A percentile compares a stretch with the other conserved stretches of the same genome.
Evolutionary conservation across 768 basidiomycete species (phyloP).

Genomic region (Rhizopogon vulgaris): DNA sequence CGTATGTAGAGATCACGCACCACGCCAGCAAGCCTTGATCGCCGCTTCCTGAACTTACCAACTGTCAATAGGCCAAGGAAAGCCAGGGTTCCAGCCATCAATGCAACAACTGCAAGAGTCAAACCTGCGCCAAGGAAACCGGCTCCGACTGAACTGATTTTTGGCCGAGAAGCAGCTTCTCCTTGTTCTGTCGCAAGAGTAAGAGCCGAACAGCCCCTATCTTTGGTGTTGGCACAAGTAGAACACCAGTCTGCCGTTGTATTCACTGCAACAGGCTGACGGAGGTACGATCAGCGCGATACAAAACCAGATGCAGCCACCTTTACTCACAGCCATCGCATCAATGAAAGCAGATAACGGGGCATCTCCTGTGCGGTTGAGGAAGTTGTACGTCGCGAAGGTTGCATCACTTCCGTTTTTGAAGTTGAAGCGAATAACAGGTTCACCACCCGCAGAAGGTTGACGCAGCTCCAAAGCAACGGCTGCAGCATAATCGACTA

Average conservation of each 20-base stretch:
- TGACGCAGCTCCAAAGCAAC: constrained; percentile 56
- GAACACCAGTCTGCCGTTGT: constrained; percentile 54
- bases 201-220: constrained; percentile 51
- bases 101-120: constrained; percentile 35
- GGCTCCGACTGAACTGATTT: constrained; percentile 52
- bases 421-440: constrained; percentile 58
- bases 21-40: not conserved
- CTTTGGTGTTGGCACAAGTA: constrained; percentile 48
- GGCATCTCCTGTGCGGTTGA: constrained; percentile 42
- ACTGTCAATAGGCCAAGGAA: constrained; percentile 34
- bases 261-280: constrained; percentile 45
- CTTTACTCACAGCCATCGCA: constrained; percentile 28
- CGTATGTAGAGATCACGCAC: constrained; percentile 10
- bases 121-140: constrained; percentile 63
- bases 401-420: constrained; percentile 56
- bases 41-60: constrained; percentile 10
- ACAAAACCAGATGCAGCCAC: not conserved
- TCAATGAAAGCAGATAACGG: constrained; percentile 47
- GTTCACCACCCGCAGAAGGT: constrained; percentile 36
- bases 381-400: constrained; percentile 44
- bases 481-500: constrained; percentile 59
- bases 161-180: constrained; percentile 26
- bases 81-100: constrained; percentile 31
- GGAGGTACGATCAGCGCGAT: not conserved
- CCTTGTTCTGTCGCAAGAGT: constrained; percentile 23